Base-by-base conservation (phyloP, 2,329 filamentous ascomycete species). In the Fusarium subglutinans region DNA sequence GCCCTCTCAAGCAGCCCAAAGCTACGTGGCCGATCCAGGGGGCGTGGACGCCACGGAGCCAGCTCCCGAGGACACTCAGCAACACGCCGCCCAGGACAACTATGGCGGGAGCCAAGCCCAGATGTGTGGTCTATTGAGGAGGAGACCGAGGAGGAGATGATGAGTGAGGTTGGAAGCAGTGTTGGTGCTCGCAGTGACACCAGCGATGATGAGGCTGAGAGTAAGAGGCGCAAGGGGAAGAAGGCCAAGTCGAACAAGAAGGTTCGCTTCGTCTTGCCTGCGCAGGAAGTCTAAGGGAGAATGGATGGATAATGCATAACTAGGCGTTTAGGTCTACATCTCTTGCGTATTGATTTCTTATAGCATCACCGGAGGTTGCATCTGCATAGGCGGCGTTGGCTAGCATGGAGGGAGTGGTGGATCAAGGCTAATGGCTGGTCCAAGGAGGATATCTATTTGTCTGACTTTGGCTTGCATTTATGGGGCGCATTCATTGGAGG, bases 91-190 rank as follows among this genome's bases (percentile, higher is more conserved):
- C 85, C 86, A 14, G 76, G 79, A 24, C 81, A 82, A 54, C 75
- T 88, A 3, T 90, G 88, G 88, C 83, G 88, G 43, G 86, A 89
- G 80, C 88, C 88, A 12, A 90, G 88, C 76, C 88, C 88, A 1
- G 88, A 90, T 60, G 88, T 90, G 8, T 90, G 88, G 86, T 87
- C 87, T 37, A 90, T 90, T 63, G 86, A 89, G 79, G 88, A 90
- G 78, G 88, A 90, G 81, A 86, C 86, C 3, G 88, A 89, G 80
- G 87, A 87, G 76, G 87, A 89, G 75, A 79, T 86, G 30, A 80
- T 84, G 80, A 85, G 84, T 70, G 84, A 87, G 77, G 79, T 82
- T 77, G 83, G 81, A 53, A 79, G 79, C 61, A 81, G 78, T 64
- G 67, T 78, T 26, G 74, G 69, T 33, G 77, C 70, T 1, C 72